A percentile compares a stretch with the other conserved stretches of the same genome.
Evolutionary conservation across 768 basidiomycete genomes (phyloP).

Genomic region (Postia placenta): DNA sequence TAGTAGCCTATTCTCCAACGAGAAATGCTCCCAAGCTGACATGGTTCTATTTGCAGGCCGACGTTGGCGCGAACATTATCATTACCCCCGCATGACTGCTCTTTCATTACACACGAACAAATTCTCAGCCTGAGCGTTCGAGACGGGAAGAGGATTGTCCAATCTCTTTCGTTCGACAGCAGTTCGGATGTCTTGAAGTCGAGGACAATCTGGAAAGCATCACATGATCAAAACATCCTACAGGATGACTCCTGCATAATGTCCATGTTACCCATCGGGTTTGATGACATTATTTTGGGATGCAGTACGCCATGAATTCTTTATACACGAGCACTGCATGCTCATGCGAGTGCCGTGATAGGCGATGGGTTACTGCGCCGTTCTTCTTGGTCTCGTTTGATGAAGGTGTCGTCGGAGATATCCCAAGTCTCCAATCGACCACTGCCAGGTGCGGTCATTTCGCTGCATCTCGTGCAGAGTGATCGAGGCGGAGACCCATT

Average conservation of each 20-base stretch:
- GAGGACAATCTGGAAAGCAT: background rate
- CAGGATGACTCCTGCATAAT: slow-evolving; percentile 10
- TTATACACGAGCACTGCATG: too few relatives aligned
- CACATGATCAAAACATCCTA: background rate
- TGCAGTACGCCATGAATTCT: too few relatives aligned
- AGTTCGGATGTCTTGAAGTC: too few relatives aligned
- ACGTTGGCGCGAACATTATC: slow-evolving; percentile 5
- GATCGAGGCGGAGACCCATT: slow-evolving; percentile 52
- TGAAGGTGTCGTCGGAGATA: too few relatives aligned
- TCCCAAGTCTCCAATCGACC: slow-evolving; percentile 38
- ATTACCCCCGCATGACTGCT: slow-evolving; percentile 5
- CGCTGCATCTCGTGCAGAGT: slow-evolving; percentile 52
- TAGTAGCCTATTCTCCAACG: too few relatives aligned
- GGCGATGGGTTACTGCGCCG: slow-evolving; percentile 24
- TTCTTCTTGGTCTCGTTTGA: too few relatives aligned
- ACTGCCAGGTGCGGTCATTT: slow-evolving; percentile 41
- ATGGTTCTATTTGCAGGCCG: slow-evolving; percentile 4
- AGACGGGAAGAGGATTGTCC: too few relatives aligned
- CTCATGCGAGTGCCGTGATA: too few relatives aligned
- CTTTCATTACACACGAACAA: too few relatives aligned
- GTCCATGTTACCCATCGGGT: slow-evolving; percentile 41
- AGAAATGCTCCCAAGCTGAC: too few relatives aligned
- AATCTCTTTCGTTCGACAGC: too few relatives aligned
- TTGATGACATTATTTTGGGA: slow-evolving; percentile 55
- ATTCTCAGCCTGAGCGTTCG: too few relatives aligned